Evolutionary conservation across 2,329 filamentous ascomycete species (phyloP), one percentile per base, ranked within the genome.

Genomic region (Trichoderma oligosporum): DNA sequence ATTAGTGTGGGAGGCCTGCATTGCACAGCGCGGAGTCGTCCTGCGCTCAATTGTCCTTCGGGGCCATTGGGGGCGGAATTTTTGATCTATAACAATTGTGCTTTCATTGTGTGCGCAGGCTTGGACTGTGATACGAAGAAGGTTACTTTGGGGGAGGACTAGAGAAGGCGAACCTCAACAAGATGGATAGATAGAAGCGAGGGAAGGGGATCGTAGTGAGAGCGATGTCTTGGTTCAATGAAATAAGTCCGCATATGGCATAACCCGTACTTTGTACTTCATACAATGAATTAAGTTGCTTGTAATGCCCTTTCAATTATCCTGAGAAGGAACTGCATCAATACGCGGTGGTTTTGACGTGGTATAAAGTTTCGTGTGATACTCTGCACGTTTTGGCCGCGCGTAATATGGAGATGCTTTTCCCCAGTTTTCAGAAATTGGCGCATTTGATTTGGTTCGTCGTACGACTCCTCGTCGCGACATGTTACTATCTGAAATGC

Each of bases 11-110:
- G 68, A 71, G 70, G 71, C 75, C 76, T 79, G 76, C 76, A 80
- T 78, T 77, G 76, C 76, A 80, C 77, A 76, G 67, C 75, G 76
- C 73, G 77, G 76, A 71, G 75, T 76, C 71, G 66, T 71, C 70
- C 71, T 68, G 67, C 65, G 62, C 71, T 78, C 73, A 71, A 78
- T 77, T 78, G 76, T 74, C 75, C 75, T 78, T 78, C 72, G 72
- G 74, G 74, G 73, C 76, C 77, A 75, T 78, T 72, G 75, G 72
- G 70, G 72, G 73, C 68, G 73, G 42, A 78, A 78, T 77, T 78
- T 77, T 78, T 76, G 75, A 71, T 78, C 65, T 71, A 61, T 54
- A 27, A 55, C 52, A 14, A 44, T 51, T 36, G 24, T 55, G 62
- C 73, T 79, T 79, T 78, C 77, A 74, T 78, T 74, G 62, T 74